Conservation (phyloP, 371 early-diverging fungal species). For the Mucor sp. region DNA sequence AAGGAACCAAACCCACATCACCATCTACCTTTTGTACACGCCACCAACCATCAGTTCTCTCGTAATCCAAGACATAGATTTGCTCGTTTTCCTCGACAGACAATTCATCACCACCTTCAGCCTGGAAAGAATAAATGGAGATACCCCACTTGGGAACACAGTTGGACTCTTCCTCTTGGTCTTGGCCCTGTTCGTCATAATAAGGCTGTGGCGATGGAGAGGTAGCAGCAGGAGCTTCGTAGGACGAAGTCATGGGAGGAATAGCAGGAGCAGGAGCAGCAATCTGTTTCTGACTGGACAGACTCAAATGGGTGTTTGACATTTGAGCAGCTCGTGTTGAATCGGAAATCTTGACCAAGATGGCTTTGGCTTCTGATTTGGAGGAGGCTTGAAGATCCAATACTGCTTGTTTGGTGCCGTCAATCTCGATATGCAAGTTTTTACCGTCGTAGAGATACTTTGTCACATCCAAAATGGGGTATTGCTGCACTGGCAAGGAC, state of each 20-base stretch:
- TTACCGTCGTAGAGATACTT: slow-evolving; percentile 64
- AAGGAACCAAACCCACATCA: slow-evolving; percentile 58
- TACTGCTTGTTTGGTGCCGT: slow-evolving; percentile 52
- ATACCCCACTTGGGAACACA: slow-evolving; percentile 66
- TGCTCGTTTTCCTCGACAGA: slow-evolving; percentile 74
- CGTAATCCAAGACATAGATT: slow-evolving; percentile 74
- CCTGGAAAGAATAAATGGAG: slow-evolving; percentile 77
- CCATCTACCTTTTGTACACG: slow-evolving; percentile 50
- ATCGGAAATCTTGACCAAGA: slow-evolving; percentile 62
- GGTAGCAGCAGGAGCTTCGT: background rate
- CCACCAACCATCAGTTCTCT: slow-evolving; percentile 82
- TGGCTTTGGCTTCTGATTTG: slow-evolving; percentile 70
- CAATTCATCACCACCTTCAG: slow-evolving; percentile 77
- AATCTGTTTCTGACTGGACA: slow-evolving; percentile 12
- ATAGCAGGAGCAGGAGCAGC: slow-evolving; percentile 25
- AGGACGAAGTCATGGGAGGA: background rate
- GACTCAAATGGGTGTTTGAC: slow-evolving; percentile 18
- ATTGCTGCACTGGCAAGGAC: slow-evolving; percentile 69
- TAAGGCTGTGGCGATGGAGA: background rate
- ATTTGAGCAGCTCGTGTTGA: slow-evolving; percentile 53
- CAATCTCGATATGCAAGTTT: slow-evolving; percentile 63
- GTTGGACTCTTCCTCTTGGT: slow-evolving; percentile 33
- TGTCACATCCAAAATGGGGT: slow-evolving; percentile 61
- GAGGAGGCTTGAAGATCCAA: slow-evolving; percentile 70
- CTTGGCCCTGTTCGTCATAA: slow-evolving; percentile 29